Percentiles rank a stretch among this genome's conserved stretches.
These are phyloP conservation scores for Coffea eugenioides DNA, from an alignment of 257 asterid species.

Conservation along the genomic window DNA sequence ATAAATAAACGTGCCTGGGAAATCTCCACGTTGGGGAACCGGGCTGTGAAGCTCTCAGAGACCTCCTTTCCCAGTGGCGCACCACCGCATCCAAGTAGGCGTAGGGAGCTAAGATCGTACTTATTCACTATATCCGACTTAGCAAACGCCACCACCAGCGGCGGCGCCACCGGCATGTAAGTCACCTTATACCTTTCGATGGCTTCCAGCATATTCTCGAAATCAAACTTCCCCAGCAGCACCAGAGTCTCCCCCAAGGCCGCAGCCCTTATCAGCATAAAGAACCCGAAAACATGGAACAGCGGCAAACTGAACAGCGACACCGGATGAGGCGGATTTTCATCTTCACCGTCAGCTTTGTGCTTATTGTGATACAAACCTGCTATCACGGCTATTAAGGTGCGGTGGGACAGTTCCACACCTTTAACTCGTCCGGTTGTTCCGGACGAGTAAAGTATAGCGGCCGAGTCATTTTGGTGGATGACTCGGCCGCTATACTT, in stretches of 20 bases:
- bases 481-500: conserved; percentile 20
- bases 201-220: conserved; percentile 62
- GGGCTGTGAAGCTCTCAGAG: conserved; percentile 50
- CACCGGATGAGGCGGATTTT: conserved; percentile 10
- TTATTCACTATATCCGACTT: conserved; percentile 71
- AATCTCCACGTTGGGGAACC: conserved; percentile 59
- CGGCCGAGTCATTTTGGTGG: conserved; percentile 59
- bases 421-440: conserved; percentile 85
- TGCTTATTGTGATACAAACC: conserved; percentile 33
- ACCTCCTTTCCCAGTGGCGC: conserved; percentile 92
- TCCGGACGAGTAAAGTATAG: conserved; percentile 86
- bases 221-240: conserved; percentile 63
- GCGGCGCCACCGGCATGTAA: conserved; percentile 82
- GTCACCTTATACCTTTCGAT: conserved; percentile 63
- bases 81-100: conserved; percentile 71
- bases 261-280: conserved; percentile 65
- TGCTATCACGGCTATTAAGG: conserved; percentile 49
- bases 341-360: neutral
- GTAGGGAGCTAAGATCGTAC: conserved; percentile 68
- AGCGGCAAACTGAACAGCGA: conserved; percentile 67
- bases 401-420: conserved; percentile 75
- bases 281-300: conserved; percentile 87
- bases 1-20: conserved; percentile 46
- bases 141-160: conserved; percentile 76
- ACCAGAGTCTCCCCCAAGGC: conserved; percentile 70